phyloP scores from a whole-genome alignment of 2,329 filamentous ascomycete genomes.

The Atkinsonella hypoxylon region DNA sequence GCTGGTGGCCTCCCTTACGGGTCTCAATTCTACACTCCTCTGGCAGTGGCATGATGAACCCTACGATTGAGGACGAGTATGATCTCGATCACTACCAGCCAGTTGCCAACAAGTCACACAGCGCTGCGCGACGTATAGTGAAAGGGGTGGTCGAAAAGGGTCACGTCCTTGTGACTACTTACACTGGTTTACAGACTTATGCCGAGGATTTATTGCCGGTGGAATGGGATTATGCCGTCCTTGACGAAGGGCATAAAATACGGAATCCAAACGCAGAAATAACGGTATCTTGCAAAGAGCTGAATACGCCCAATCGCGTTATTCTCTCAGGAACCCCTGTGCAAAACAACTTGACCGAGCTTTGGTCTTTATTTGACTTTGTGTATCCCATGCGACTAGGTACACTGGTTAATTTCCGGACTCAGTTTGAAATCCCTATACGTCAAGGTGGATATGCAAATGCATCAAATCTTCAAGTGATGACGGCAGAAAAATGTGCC shows the following conservation, averaged over 20 bases:
- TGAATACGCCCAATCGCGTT: constrained; percentile 78
- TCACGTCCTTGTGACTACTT: constrained; percentile 90
- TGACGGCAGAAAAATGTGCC: constrained; percentile 89
- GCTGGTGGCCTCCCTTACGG: constrained; percentile 97
- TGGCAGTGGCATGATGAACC: constrained; percentile 89
- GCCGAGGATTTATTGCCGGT: constrained; percentile 68
- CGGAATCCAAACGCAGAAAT: constrained; percentile 92
- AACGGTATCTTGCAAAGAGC: constrained; percentile 88
- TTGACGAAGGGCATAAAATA: constrained; percentile 97
- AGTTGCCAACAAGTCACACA: constrained; percentile 24
- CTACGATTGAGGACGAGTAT: constrained; percentile 47
- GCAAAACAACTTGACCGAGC: constrained; percentile 89
- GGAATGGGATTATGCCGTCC: constrained; percentile 84
- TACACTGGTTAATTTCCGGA: constrained; percentile 79
- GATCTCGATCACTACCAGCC: constrained; percentile 32
- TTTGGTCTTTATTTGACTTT: constrained; percentile 98
- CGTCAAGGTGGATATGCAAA: constrained; percentile 89
- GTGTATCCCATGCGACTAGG: constrained; percentile 93
- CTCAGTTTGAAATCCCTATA: constrained; percentile 89
- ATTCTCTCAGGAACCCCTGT: constrained; percentile 95
- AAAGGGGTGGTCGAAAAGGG: constrained; percentile 72
- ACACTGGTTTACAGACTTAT: constrained; percentile 90
- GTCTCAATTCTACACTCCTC: constrained; percentile 93
- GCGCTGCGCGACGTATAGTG: constrained; percentile 67
- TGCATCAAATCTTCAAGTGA: constrained; percentile 83